phyloP scores from a whole-genome alignment of 179 eudicot genomes.

The Amaranthus tricolor region DNA sequence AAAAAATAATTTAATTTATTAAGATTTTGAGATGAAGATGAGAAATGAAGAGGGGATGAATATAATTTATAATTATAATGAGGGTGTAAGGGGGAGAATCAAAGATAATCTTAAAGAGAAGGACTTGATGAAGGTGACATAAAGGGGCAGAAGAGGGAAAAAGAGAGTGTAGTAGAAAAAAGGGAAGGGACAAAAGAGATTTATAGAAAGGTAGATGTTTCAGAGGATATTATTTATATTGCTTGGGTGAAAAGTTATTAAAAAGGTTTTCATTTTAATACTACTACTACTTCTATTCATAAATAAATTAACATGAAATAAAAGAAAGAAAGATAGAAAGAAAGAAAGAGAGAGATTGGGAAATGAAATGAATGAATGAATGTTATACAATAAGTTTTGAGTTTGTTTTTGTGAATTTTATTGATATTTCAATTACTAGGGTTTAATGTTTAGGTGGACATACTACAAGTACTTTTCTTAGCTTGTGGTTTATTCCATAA shows the following conservation, averaged over 20 bases:
- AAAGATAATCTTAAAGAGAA: constrained; percentile 42
- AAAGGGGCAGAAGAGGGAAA: constrained; percentile 18
- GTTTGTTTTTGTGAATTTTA: not conserved
- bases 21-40: not conserved
- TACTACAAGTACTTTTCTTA: not conserved
- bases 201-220: constrained; percentile 34
- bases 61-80: not conserved
- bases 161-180: constrained; percentile 14
- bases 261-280: constrained; percentile 14
- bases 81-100: constrained; percentile 34
- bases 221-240: constrained; percentile 34
- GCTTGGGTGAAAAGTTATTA: constrained; percentile 43
- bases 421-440: not conserved
- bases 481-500: no score
- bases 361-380: constrained; percentile 31
- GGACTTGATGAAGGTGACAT: constrained; percentile 40
- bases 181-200: constrained; percentile 47
- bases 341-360: constrained; percentile 14
- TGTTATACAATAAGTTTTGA: not conserved
- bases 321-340: not conserved
- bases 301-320: not conserved
- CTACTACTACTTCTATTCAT: not conserved
- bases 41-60: not conserved
- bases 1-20: not conserved
- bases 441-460: not conserved